Evolutionary conservation across 78 protist species (phyloP).

Genomic region (Salpingoeca rosetta): DNA sequence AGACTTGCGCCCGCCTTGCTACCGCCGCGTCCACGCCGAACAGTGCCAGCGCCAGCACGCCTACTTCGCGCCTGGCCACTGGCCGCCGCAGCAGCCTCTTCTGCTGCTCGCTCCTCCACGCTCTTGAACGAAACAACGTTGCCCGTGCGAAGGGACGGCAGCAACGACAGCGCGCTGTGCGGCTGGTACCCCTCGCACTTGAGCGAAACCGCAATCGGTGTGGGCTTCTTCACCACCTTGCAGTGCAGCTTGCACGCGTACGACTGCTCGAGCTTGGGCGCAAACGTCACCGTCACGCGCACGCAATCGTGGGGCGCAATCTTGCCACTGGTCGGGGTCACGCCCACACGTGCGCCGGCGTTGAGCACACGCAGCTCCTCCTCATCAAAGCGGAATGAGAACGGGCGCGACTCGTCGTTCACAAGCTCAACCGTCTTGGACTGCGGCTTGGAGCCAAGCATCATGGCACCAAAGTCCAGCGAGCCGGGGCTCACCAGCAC

Average conservation of each 20-base stretch:
- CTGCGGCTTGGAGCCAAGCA: not conserved
- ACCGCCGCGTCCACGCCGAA: too few relatives aligned
- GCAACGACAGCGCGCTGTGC: too few relatives aligned
- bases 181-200: slow-evolving; percentile 67
- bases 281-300: slow-evolving; percentile 34
- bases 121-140: too few relatives aligned
- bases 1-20: too few relatives aligned
- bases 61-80: too few relatives aligned
- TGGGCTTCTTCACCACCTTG: slow-evolving; percentile 32
- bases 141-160: too few relatives aligned
- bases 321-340: slow-evolving; percentile 46
- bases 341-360: not conserved
- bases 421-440: slow-evolving; percentile 19
- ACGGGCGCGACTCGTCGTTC: slow-evolving; percentile 52
- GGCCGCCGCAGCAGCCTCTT: too few relatives aligned
- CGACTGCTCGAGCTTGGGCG: slow-evolving; percentile 42
- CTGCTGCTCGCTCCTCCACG: too few relatives aligned
- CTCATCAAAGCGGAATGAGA: slow-evolving; percentile 45
- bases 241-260: slow-evolving; percentile 45
- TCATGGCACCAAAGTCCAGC: not conserved
- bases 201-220: slow-evolving; percentile 48
- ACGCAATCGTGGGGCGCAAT: slow-evolving; percentile 17
- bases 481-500: not conserved
- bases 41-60: too few relatives aligned
- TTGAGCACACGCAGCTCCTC: not conserved